Percentiles rank a stretch among this genome's conserved stretches.
Conservation (phyloP, 495 filamentous ascomycete genomes). For the Geopyxis carbonaria region DNA sequence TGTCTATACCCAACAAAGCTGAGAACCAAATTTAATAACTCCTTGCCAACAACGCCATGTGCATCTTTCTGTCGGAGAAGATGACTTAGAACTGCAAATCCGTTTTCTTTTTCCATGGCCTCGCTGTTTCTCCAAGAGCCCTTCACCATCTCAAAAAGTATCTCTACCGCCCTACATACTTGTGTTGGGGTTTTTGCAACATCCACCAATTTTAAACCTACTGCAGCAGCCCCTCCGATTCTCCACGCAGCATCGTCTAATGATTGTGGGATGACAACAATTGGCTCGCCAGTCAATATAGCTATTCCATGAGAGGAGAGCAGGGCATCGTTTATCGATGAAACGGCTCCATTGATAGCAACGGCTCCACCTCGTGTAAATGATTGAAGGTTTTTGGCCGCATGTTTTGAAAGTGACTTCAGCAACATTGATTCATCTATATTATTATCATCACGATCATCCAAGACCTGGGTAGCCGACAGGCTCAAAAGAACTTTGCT, state of each 20-base stretch:
- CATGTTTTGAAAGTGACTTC: conserved; percentile 55
- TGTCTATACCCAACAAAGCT: conserved; percentile 75
- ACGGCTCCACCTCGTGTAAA: conserved; percentile 58
- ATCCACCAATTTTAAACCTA: conserved; percentile 70
- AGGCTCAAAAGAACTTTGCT: conserved; percentile 70
- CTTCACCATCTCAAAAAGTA: conserved; percentile 65
- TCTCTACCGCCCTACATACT: conserved; percentile 59
- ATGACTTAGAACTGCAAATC: conserved; percentile 67
- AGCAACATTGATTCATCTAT: conserved; percentile 58
- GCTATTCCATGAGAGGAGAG: conserved; percentile 59
- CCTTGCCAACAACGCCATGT: conserved; percentile 20
- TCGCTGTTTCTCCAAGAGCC: conserved; percentile 95
- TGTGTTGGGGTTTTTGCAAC: conserved; percentile 48
- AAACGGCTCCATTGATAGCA: conserved; percentile 73
- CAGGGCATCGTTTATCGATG: conserved; percentile 77
- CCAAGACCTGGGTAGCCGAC: conserved; percentile 57
- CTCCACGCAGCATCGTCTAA: conserved; percentile 89
- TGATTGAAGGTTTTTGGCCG: conserved; percentile 53
- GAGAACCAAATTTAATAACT: conserved; percentile 59
- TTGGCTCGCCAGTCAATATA: conserved; percentile 68
- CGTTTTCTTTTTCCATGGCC: conserved; percentile 91
- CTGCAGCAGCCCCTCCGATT: conserved; percentile 68
- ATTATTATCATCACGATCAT: conserved; percentile 49
- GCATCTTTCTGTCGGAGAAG: conserved; percentile 27
- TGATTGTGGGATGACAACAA: conserved; percentile 57